Base-by-base conservation (phyloP, 2,329 filamentous ascomycete genomes). In the Pseudocercospora macadamiae region DNA sequence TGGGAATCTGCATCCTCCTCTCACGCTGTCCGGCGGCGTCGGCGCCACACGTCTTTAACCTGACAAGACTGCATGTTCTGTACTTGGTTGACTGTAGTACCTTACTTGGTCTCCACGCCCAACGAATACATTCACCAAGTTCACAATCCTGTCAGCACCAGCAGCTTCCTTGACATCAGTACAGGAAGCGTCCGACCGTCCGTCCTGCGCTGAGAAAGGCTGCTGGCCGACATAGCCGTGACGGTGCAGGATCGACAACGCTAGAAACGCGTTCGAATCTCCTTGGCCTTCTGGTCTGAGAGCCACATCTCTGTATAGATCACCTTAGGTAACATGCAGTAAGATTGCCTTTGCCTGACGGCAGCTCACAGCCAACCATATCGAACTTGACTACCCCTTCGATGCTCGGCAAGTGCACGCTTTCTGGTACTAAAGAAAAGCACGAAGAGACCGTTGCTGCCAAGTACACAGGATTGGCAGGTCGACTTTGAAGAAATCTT, bases 231-330 rank as follows among this genome's bases (percentile, higher is more conserved):
- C 23, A 30, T 58, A 57, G 51, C 62, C 62, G 60, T 44, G 56
- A 21, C 19, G 59, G 47, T 39, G 55, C 52, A 61, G 34, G 62
- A 64, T 64, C 62, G 54, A 54, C 62, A 28, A 39, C 56, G 54
- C 60, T 64, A 62, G 62, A 62, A 62, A 55, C 42, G 36, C 45
- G 53, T 55, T 60, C 62, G 62, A 64, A 62, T 44, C 32, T 55
- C 54, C 51, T 55, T 32, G 48, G 52, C 59, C 59, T 62, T 60
- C 59, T 54, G 44, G 53, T 26, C 36, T 54, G 21, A 14, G 34
- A 49, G 58, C 57, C 57, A 61, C 57, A 54, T 54, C 37, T 57
- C 56, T 36, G 55, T 53, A 47, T 37, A 55, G 28, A 62, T 62
- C 42, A 12, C 32, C 39, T 56, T 54, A 59, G 23, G 49, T 59